These are phyloP conservation scores for Clonostachys rhizophaga DNA, from an alignment of 2,329 filamentous ascomycete species.

Conservation along the genomic window DNA sequence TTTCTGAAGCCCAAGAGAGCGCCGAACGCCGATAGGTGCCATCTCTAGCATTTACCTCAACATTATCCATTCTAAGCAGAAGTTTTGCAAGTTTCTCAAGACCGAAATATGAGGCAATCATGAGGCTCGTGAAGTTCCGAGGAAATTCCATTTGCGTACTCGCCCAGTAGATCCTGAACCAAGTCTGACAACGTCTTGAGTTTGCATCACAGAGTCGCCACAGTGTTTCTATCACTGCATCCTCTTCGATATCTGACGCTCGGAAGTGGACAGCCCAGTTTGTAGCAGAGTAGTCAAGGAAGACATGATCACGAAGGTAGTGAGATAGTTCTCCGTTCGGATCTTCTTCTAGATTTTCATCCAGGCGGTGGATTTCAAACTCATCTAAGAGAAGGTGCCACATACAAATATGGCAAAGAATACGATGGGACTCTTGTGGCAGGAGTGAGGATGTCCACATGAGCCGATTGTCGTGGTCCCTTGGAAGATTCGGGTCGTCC, in stretches of 20 bases:
- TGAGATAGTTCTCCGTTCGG: too few relatives aligned
- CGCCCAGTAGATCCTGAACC: neutral
- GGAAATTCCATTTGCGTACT: neutral
- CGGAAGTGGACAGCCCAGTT: neutral
- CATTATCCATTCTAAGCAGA: neutral
- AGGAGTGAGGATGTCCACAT: neutral
- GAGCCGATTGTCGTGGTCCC: neutral
- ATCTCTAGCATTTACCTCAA: neutral
- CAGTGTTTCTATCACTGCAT: neutral
- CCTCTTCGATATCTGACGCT: neutral
- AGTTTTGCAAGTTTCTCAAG: neutral
- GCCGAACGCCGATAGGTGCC: neutral
- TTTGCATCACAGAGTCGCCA: neutral
- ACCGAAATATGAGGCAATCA: slow-evolving; percentile 3
- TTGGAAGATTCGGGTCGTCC: neutral
- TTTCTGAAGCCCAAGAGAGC: slow-evolving; percentile 1
- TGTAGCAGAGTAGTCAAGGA: neutral
- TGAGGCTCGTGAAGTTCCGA: neutral
- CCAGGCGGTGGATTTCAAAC: too few relatives aligned
- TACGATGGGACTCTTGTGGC: neutral
- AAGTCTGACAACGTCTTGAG: neutral
- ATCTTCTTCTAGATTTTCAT: too few relatives aligned
- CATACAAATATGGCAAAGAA: neutral
- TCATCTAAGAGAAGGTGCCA: neutral
- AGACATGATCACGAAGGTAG: neutral